These are phyloP conservation scores for Apostasia shenzhenica DNA, from an alignment of 106 monocot species.

Conservation along the genomic window DNA sequence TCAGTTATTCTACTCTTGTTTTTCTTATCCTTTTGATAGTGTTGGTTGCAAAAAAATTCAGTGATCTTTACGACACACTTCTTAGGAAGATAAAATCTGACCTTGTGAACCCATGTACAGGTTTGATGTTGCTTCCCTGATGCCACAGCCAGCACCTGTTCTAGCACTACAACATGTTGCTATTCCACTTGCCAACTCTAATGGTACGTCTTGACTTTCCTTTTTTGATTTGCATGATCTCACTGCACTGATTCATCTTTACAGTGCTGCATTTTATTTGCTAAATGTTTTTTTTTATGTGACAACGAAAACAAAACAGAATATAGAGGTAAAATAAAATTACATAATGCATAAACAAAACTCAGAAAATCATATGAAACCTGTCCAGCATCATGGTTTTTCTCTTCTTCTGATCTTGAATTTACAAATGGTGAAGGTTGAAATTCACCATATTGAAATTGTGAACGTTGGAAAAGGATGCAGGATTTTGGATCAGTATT, in stretches of 20 bases:
- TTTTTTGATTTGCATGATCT: background rate
- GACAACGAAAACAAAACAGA: background rate
- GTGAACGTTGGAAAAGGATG: too few relatives aligned
- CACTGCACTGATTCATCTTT: background rate
- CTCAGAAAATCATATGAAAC: too few relatives aligned
- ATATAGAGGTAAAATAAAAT: background rate
- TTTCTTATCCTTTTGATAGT: background rate
- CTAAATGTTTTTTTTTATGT: background rate
- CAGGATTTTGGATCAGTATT: too few relatives aligned
- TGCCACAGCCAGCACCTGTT: slow-evolving; percentile 57
- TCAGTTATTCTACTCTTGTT: background rate
- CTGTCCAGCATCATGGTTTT: too few relatives aligned
- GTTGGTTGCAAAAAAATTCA: background rate
- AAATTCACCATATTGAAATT: too few relatives aligned
- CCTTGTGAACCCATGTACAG: slow-evolving; percentile 11
- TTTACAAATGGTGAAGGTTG: too few relatives aligned
- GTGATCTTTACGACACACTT: too few relatives aligned
- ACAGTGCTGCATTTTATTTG: background rate
- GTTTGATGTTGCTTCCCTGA: slow-evolving; percentile 73
- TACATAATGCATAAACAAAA: too few relatives aligned
- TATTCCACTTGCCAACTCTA: slow-evolving; percentile 18
- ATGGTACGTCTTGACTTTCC: slow-evolving; percentile 20
- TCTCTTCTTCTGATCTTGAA: too few relatives aligned
- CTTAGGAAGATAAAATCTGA: too few relatives aligned
- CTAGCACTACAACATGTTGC: slow-evolving; percentile 59